Evolutionary conservation across 306 rosid species (phyloP).

Genomic region (Aeschynomene evenia): DNA sequence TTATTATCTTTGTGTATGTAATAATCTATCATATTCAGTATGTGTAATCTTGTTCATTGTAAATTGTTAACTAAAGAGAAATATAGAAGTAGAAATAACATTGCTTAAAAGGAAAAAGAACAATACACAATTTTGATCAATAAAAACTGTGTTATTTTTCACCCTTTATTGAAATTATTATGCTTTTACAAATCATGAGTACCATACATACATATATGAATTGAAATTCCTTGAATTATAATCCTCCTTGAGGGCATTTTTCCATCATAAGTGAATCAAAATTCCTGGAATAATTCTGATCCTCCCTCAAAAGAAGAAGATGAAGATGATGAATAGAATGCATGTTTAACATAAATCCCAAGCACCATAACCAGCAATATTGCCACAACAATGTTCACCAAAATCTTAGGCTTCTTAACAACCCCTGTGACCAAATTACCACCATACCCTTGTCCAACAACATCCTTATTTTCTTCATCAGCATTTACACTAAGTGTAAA

Average conservation of each 20-base stretch:
- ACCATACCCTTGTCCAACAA: background rate
- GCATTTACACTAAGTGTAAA: constrained; percentile 12
- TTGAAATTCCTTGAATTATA: constrained; percentile 22
- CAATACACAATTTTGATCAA: background rate
- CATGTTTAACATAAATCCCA: constrained; percentile 33
- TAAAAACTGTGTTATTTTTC: background rate
- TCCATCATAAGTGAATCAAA: background rate
- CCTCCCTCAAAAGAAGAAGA: background rate
- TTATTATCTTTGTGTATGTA: too few species aligned
- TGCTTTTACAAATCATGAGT: background rate
- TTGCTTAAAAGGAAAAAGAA: too few species aligned
- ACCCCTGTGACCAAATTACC: background rate
- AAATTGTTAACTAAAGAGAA: too few species aligned
- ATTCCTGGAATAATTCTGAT: background rate
- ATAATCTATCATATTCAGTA: too few species aligned
- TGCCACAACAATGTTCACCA: constrained; percentile 42
- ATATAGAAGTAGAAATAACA: too few species aligned
- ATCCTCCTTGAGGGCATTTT: background rate
- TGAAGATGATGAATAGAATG: constrained; percentile 9
- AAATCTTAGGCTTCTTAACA: constrained; percentile 29
- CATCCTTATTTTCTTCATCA: constrained; percentile 8
- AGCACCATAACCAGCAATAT: constrained; percentile 39
- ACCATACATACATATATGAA: background rate
- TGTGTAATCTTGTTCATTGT: too few species aligned
- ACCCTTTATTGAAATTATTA: constrained; percentile 22